These are phyloP conservation scores for Aspergillus japonicus DNA, from an alignment of 2,329 filamentous ascomycete species.

Conservation along the genomic window DNA sequence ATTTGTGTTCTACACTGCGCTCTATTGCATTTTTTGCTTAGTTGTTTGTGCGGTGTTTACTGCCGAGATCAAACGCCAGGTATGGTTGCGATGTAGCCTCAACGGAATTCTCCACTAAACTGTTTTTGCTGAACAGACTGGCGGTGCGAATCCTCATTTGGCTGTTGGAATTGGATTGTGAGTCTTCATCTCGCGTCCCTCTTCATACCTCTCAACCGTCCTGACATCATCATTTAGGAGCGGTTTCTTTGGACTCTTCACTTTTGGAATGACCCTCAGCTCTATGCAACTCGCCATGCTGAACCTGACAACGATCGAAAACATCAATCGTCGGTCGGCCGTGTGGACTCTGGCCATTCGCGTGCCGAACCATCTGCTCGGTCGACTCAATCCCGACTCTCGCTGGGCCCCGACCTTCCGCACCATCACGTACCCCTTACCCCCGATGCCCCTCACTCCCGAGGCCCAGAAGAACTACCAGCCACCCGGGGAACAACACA, in stretches of 20 bases:
- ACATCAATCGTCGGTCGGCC: slow-evolving; percentile 60
- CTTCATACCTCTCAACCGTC: slow-evolving; percentile 7
- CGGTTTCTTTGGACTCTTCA: slow-evolving; percentile 77
- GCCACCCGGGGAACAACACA: slow-evolving; percentile 52
- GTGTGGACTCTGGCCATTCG: slow-evolving; percentile 73
- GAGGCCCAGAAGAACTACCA: slow-evolving; percentile 18
- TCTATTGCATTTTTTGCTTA: slow-evolving; percentile 66
- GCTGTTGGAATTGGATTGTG: slow-evolving; percentile 65
- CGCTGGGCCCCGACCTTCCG: slow-evolving; percentile 35
- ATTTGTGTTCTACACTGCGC: slow-evolving; percentile 70
- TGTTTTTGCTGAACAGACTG: slow-evolving; percentile 27
- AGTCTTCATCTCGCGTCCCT: slow-evolving; percentile 21
- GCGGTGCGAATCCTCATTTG: slow-evolving; percentile 58
- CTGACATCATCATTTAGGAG: slow-evolving; percentile 39
- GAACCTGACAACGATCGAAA: slow-evolving; percentile 85
- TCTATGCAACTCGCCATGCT: slow-evolving; percentile 67
- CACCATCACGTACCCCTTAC: slow-evolving; percentile 44
- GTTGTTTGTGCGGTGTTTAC: slow-evolving; percentile 65
- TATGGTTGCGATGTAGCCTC: slow-evolving; percentile 25
- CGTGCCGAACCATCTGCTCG: slow-evolving; percentile 53
- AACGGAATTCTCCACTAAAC: slow-evolving; percentile 5
- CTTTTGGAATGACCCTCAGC: slow-evolving; percentile 71
- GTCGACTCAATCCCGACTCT: slow-evolving; percentile 37
- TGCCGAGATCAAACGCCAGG: slow-evolving; percentile 52
- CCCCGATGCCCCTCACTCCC: slow-evolving; percentile 22